Evolutionary conservation across 75 land plant genomes (phyloP), one percentile per base, ranked within the genome.

Genomic region (Pseudotsuga menziesii): DNA sequence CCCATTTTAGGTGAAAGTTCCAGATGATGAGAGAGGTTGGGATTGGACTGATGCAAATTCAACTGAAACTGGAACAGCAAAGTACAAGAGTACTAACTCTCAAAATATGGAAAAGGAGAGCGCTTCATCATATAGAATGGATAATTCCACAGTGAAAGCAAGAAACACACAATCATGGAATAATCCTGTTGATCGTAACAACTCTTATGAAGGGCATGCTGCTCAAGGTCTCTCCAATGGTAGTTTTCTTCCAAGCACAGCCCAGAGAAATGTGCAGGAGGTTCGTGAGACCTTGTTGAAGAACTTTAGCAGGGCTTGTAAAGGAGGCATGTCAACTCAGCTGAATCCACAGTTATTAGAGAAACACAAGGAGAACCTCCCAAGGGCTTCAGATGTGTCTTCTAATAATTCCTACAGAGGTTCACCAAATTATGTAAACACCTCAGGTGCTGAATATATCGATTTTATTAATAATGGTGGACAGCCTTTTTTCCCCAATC

Each of bases 1-100:
- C 41, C 2, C 22, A 29, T 63, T 25, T 73, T 83, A 93, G 95
- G 88, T 91, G 35, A 85, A 83, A 76, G 83, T 85, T 63, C 88
- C 91, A 61, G 93, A 91, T 61, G 93, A 87, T 78, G 78, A 80
- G 25, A 79, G 63, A 80, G 90, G 88, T 73, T 91, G 91, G 89
- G 93, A 91, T 60, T 89, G 91, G 89, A 67, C 76, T 79, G 85
- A 87, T 76, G 77, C 61, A 36, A 66, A 75, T 57, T 57, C 74
- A 3, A 22, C 60, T 22, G 73, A 78, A 62, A 60, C 78, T 79
- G 81, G 83, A 57, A 72, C 76, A n/a, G 52, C 64, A 26, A 86
- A 82, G 61, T 74, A 56, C 54, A 82, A 79, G 32, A 73, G 76
- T 56, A 64, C 71, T 56, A 44, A 27, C 69, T 39, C 69, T 9